Base-by-base conservation (phyloP, 2,329 filamentous ascomycete species). In the Aureobasidium lini region DNA sequence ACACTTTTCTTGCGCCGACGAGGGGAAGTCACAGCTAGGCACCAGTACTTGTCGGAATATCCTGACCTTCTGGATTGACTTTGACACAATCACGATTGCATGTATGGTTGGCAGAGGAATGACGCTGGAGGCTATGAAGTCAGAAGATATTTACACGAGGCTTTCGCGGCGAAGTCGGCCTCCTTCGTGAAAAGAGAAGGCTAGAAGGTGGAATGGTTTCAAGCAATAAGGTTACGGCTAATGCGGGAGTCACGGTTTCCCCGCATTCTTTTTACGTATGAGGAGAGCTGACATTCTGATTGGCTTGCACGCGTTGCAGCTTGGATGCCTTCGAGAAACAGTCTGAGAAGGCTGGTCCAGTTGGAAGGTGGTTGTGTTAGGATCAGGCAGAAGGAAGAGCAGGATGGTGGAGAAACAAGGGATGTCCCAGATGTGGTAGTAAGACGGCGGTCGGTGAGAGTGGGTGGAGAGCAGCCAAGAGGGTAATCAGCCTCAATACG, bases 191-290 rank as follows among this genome's bases (percentile, higher is more conserved):
- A 54, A 18, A 54, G 23, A 56, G 40, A 42, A 16, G 39, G 39
- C 42, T 37, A 48, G 23, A 48, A 42, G 43, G 32, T 47, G 54
- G 32, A 31, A 48, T 57, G 52, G 52, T 57, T 46, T 46, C 29
- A 7, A 57, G n/a, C 32, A 39, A 32, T 48, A 40, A 23, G 31
- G 42, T 57, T 57, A 11, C 32, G 43, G 43, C 54, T 40, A 34
- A 57, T 28, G 40, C 40, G 52, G 52, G 40, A 44, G 53, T 57
- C 54, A 48, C 32, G 54, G 31, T 32, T 34, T 48, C 39, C 34
- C 54, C 43, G 39, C 54, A 16, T 28, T 37, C 18, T 36, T 43
- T 31, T 44, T 56, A 44, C 39, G 29, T 54, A 54, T 46, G 40
- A 56, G 28, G 4, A 5, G 6, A 23, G 6, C 31, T n/a, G 50